Base-by-base conservation (phyloP, 1,139 yeast genomes). In the Geotrichum armillariae region DNA sequence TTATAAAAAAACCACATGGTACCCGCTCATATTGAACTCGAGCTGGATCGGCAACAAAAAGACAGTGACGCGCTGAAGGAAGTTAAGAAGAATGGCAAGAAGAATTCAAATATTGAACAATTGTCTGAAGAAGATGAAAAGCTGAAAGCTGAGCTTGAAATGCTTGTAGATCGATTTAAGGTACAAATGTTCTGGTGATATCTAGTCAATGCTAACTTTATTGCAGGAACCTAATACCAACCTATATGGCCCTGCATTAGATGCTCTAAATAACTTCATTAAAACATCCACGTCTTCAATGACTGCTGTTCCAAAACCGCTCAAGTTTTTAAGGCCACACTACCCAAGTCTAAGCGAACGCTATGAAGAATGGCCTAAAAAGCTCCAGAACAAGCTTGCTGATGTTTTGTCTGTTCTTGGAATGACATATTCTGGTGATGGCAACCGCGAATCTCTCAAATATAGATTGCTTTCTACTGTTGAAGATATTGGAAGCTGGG, bases 221-320 rank as follows among this genome's bases (percentile, higher is more conserved):
- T 25, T 25, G 12, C 20, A 40, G 58, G 80, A 79, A 55, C 60
- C 76, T 2, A 75, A 83, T 54, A 64, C 68, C 5, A 70, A 75
- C 3, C 73, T 80, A 25, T 85, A 86, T 63, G 70, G 70, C 43
- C 72, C 80, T 17, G 77, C 89, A 25, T 75, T 94, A 60, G 77
- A 77, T 41, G 75, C 83, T 48, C 76, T 94, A 66, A 90, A 89
- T 66, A 79, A 78, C 48, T 81, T 80, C 62, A 91, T 93, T 61
- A 82, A 89, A 60, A 95, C 95, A 47, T 87, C 98, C 14, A 93
- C 99, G 3, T 88, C 97, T 31, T 90, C 98, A 7, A 93, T 93
- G 97, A 94, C 99, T 2, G 99, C 99, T 1, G 99, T 94, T 42
- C 99, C 99, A 41, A 94, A 93, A 68, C 99, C 99, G 12, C 79